phyloP scores from a whole-genome alignment of 139 green algal species.

The Chlorella sorokiniana region DNA sequence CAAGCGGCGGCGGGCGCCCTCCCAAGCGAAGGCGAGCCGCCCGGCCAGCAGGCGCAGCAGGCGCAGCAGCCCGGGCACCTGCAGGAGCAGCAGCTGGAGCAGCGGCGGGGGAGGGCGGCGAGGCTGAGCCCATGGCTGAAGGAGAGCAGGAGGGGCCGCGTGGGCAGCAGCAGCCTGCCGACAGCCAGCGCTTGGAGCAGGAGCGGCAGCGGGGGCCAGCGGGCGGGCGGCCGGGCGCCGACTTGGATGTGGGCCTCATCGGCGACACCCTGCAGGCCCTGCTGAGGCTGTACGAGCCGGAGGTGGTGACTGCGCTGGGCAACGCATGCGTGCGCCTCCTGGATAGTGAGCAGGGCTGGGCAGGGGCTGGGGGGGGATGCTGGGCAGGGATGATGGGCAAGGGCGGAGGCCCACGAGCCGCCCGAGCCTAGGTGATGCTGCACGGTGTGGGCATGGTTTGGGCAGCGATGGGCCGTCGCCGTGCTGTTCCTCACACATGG shows the following conservation, averaged over 20 bases:
- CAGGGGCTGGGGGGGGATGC: too few species aligned
- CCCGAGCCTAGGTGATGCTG: too few species aligned
- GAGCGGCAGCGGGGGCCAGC: background rate
- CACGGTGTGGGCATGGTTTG: too few species aligned
- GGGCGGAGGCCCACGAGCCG: too few species aligned
- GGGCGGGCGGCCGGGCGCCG: background rate
- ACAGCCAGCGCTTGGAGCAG: background rate
- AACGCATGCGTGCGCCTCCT: conserved; percentile 44
- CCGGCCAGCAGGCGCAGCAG: background rate
- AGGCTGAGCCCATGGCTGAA: background rate
- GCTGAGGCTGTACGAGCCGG: conserved; percentile 54
- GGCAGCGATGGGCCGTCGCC: background rate
- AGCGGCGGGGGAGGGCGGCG: conserved; percentile 6
- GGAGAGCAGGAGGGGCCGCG: background rate
- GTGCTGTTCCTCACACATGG: background rate
- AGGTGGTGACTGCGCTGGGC: conserved; percentile 54
- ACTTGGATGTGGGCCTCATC: conserved; percentile 22
- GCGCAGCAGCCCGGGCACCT: background rate
- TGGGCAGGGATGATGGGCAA: too few species aligned
- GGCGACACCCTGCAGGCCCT: conserved; percentile 29
- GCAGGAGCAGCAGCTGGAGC: background rate
- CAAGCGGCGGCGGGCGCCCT: too few species aligned
- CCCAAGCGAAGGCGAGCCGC: too few species aligned
- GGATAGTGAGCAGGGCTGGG: conserved; percentile 29
- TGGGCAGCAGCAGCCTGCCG: background rate